Conservation (phyloP, 148 eudicot species). For the Chenopodium album region DNA sequence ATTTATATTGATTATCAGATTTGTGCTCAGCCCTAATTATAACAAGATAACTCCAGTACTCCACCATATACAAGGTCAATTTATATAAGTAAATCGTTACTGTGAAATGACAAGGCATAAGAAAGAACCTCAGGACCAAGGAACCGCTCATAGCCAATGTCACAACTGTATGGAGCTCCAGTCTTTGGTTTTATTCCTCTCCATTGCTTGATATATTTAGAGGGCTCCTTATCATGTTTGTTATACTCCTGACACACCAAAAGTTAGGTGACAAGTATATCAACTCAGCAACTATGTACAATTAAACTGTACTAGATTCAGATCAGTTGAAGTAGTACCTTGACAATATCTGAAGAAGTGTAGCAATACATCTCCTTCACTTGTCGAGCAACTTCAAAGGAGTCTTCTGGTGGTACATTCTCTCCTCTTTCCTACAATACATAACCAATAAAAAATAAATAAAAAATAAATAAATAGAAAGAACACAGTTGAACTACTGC, state of each 20-base stretch:
- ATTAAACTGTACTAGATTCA: not conserved
- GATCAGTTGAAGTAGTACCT: conserved; percentile 39
- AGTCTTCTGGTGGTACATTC: conserved; percentile 91
- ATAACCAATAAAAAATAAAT: not conserved
- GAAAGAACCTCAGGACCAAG: conserved; percentile 96
- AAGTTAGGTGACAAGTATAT: not conserved
- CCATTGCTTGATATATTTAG: conserved; percentile 90
- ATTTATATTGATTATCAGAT: no score
- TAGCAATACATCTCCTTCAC: conserved; percentile 97
- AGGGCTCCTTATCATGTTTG: conserved; percentile 96
- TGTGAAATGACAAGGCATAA: conserved; percentile 5
- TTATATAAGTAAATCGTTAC: not conserved
- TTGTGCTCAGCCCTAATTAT: no score
- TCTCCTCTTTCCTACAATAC: conserved; percentile 94
- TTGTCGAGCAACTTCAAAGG: conserved; percentile 94
- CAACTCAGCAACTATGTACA: conserved; percentile 13
- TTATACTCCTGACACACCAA: conserved; percentile 70
- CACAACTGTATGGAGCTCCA: conserved; percentile 95
- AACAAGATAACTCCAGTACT: not conserved
- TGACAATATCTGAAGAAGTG: conserved; percentile 92
- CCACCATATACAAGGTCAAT: not conserved
- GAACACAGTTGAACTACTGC: not conserved
- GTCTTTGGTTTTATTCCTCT: conserved; percentile 94
- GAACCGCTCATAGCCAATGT: conserved; percentile 94
- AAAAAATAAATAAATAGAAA: conserved; percentile 16